phyloP scores from a whole-genome alignment of 140 eudicot genomes.

The Cichorium intybus region DNA sequence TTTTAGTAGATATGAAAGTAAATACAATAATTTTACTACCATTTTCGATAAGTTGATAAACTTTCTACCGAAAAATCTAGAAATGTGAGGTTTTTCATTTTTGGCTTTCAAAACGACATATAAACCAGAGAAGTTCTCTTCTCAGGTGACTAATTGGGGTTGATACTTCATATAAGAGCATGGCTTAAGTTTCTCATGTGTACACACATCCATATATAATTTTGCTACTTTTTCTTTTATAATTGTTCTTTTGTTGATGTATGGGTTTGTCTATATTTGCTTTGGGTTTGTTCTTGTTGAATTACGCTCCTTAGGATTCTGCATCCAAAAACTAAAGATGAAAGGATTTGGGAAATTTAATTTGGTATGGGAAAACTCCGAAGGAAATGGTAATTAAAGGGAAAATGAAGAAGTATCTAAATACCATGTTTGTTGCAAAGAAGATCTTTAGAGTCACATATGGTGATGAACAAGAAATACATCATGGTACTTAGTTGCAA shows the following conservation, averaged over 20 bases:
- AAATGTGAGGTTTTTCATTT: not conserved
- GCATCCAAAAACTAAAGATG: constrained; percentile 42
- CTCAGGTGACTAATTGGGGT: not conserved
- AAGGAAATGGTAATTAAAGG: constrained; percentile 20
- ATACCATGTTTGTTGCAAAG: constrained; percentile 24
- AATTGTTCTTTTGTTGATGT: not conserved
- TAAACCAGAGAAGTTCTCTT: not conserved
- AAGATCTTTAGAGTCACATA: constrained; percentile 42
- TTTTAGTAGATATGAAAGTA: too few species aligned
- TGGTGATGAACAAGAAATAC: constrained; percentile 34
- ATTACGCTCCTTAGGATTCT: not conserved
- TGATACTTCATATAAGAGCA: not conserved
- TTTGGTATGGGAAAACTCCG: constrained; percentile 20
- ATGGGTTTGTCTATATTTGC: not conserved
- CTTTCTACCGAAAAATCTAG: not conserved
- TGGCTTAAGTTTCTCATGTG: not conserved
- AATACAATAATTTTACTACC: too few species aligned
- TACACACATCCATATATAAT: not conserved
- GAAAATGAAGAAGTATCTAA: constrained; percentile 33
- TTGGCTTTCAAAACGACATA: not conserved
- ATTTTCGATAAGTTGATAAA: too few species aligned
- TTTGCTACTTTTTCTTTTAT: not conserved
- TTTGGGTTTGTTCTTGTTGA: not conserved
- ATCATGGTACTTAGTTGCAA: not conserved
- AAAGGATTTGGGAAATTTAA: constrained; percentile 28